A percentile compares a stretch with the other conserved stretches of the same genome.
These are phyloP conservation scores for Fusarium coicis DNA, from an alignment of 2,329 filamentous ascomycete species.

Conservation along the genomic window DNA sequence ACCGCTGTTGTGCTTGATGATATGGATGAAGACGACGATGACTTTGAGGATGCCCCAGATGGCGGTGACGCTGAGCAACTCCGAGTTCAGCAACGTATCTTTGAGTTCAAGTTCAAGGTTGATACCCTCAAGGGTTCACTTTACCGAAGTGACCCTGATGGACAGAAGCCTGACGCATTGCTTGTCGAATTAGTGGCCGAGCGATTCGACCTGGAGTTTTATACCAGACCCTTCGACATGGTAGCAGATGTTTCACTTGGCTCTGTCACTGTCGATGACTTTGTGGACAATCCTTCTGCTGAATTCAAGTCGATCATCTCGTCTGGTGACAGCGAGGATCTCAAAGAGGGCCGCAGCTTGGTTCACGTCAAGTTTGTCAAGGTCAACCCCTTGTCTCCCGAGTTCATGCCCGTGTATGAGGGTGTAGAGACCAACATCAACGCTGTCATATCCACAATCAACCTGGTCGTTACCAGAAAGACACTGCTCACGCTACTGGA, in stretches of 20 bases:
- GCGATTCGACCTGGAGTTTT: conserved; percentile 87
- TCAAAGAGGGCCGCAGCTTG: conserved; percentile 80
- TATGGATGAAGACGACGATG: conserved; percentile 74
- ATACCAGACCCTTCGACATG: conserved; percentile 91
- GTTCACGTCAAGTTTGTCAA: conserved; percentile 90
- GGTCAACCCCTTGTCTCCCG: conserved; percentile 90
- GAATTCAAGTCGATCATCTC: conserved; percentile 99
- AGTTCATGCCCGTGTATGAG: conserved; percentile 92
- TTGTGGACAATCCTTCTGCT: conserved; percentile 86
- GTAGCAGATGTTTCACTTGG: conserved; percentile 89
- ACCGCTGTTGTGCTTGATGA: conserved; percentile 84
- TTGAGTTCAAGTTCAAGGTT: conserved; percentile 97
- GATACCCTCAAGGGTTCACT: conserved; percentile 93
- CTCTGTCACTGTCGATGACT: conserved; percentile 90
- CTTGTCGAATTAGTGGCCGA: conserved; percentile 93
- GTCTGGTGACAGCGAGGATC: conserved; percentile 78
- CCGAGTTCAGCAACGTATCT: conserved; percentile 87
- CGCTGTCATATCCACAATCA: conserved; percentile 92
- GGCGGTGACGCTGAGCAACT: conserved; percentile 66
- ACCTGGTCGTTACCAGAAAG: conserved; percentile 91
- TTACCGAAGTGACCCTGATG: conserved; percentile 85
- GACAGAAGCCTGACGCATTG: conserved; percentile 78
- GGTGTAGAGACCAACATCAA: conserved; percentile 94
- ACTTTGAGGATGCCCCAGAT: conserved; percentile 74
- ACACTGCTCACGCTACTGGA: conserved; percentile 93